Conservation (phyloP, 2,329 filamentous ascomycete genomes). For the Colletotrichum lentis region DNA sequence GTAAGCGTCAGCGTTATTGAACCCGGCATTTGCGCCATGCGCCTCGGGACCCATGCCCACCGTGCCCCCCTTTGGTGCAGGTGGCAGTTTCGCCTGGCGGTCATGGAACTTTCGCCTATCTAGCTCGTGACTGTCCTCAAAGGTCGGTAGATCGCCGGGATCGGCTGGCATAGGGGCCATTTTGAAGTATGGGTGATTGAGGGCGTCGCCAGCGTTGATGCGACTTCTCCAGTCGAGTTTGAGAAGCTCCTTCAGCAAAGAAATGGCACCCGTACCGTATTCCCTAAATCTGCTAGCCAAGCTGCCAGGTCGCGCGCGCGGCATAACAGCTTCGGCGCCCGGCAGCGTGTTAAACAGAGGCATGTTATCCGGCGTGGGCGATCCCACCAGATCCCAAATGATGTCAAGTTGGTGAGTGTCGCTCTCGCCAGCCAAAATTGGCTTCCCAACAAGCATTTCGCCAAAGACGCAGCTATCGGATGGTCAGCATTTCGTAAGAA, state of each 20-base stretch:
- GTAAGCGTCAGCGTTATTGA: constrained; percentile 62
- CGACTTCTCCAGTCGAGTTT: constrained; percentile 88
- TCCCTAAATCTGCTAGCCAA: constrained; percentile 79
- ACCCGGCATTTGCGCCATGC: constrained; percentile 57
- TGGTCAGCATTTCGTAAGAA: constrained; percentile 39
- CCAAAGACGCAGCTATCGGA: constrained; percentile 86
- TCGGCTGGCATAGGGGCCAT: constrained; percentile 78
- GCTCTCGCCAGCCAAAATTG: constrained; percentile 88
- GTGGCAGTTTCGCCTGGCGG: constrained; percentile 82
- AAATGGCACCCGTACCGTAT: constrained; percentile 76
- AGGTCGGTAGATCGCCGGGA: constrained; percentile 86
- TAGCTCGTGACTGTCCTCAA: constrained; percentile 96
- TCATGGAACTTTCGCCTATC: constrained; percentile 91
- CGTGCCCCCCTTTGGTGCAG: constrained; percentile 89
- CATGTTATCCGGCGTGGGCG: constrained; percentile 90
- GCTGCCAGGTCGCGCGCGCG: constrained; percentile 69
- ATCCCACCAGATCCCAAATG: constrained; percentile 92
- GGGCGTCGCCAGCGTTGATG: constrained; percentile 91
- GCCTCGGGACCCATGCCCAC: constrained; percentile 75
- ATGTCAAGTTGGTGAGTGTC: constrained; percentile 90
- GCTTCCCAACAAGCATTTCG: constrained; percentile 94
- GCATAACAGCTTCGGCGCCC: constrained; percentile 76
- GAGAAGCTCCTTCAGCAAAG: constrained; percentile 81
- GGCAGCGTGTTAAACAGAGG: constrained; percentile 87
- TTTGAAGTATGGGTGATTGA: constrained; percentile 92